Base-by-base conservation (phyloP, 2,329 filamentous ascomycete genomes). In the Emydomyces testavorans region DNA sequence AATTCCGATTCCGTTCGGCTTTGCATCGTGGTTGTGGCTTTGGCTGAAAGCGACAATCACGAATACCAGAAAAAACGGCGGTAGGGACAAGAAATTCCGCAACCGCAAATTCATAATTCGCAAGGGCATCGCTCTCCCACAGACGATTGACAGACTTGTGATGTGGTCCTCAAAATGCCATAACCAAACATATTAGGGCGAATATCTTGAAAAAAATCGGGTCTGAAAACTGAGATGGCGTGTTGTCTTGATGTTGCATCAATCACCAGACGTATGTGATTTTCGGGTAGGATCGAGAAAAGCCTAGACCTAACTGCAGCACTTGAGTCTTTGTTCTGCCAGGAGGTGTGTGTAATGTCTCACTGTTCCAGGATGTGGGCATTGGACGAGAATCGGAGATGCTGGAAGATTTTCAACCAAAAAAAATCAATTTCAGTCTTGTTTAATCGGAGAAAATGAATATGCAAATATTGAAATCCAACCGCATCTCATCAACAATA, bases 1-100 rank as follows among this genome's bases (percentile, higher is more conserved):
- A 32, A 40, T n/a, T 13, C 34, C 16, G 6, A 20, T 40, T 28
- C 13, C n/a, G 31, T 24, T 21, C 21, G 29, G 46, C 10, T 6
- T 40, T 35, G 26, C 11, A n/a, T 20, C 13, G 13, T 6, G 13
- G 11, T 23, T 21, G 15, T 18, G n/a, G 16, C 15, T 4, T 10
- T 29, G 7, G 6, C n/a, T 21, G 23, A 28, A 35, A 71, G 60
- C 18, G 68, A 69, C 21, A 28, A 40, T 32, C 26, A 20, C 8
- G 3, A 34, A 18, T 5, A 8, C 10, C 20, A 34, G n/a, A 23
- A 34, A 15, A 21, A 32, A 28, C n/a, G 16, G 36, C 7, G 28
- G 45, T 13, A 34, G 16, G n/a, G 35, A 18, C 3, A 40, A n/a
- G 15, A 47, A 16, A 2, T 16, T 20, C 42, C 6, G 20, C 29